phyloP scores from a whole-genome alignment of 2,329 filamentous ascomycete species.

The Xylaria multiplex region DNA sequence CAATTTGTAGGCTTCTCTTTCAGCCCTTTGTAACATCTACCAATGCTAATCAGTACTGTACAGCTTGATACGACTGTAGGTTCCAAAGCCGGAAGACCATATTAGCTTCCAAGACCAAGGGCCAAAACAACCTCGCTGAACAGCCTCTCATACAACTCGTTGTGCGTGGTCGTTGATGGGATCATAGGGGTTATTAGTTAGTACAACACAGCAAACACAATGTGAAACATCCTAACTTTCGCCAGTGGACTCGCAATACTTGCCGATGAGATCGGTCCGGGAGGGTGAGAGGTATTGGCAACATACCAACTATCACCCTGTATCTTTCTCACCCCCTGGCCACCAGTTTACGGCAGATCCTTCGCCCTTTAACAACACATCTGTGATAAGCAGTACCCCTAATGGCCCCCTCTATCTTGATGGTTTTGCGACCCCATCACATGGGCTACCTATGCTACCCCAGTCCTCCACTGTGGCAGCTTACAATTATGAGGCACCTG shows the following conservation, averaged over 20 bases:
- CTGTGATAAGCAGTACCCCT: not conserved
- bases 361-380: not conserved
- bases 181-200: not conserved
- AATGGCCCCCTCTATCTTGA: not conserved
- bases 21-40: not conserved
- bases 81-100: not conserved
- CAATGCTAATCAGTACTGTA: not conserved
- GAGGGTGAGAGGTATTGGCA: not conserved
- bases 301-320: not conserved
- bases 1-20: not conserved
- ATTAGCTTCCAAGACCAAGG: not conserved
- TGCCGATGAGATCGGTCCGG: not conserved
- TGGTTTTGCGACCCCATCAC: not conserved
- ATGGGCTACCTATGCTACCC: slow-evolving; percentile 11
- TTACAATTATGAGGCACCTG: not conserved
- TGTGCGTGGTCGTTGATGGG: not conserved
- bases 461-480: not conserved
- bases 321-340: not conserved
- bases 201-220: not conserved
- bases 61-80: not conserved
- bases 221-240: slow-evolving; percentile 6
- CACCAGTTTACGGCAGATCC: not conserved
- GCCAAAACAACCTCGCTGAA: not conserved
- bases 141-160: not conserved
- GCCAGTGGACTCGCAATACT: slow-evolving; percentile 15